Evolutionary conservation across 345 rosid genomes (phyloP).

Genomic region (Pelargonium nanum): DNA sequence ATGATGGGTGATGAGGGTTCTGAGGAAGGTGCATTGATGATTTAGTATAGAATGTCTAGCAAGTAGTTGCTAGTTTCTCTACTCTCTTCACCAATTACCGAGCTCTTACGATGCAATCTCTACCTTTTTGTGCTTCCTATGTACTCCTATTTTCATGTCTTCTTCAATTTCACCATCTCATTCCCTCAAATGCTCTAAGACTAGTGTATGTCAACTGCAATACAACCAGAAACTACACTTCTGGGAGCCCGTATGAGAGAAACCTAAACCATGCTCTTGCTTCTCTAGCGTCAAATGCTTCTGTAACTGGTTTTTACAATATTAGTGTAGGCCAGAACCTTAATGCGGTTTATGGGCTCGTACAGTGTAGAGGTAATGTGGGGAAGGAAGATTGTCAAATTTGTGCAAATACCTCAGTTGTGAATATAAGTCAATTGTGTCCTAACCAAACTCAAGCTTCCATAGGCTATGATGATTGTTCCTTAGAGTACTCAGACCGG

Average conservation of each 20-base stretch:
- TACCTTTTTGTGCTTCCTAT: too few species aligned
- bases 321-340: constrained; percentile 9
- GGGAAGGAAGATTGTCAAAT: constrained; percentile 18
- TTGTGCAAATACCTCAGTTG: constrained; percentile 10
- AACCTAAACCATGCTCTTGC: constrained; percentile 15
- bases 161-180: too few species aligned
- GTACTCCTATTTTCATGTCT: too few species aligned
- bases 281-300: constrained; percentile 21
- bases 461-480: constrained; percentile 13
- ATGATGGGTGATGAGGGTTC: too few species aligned
- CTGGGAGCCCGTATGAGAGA: constrained; percentile 13
- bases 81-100: too few species aligned
- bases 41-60: too few species aligned
- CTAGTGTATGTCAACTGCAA: constrained; percentile 5
- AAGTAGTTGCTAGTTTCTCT: too few species aligned
- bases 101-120: too few species aligned
- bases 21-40: too few species aligned
- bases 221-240: constrained; percentile 14
- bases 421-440: constrained; percentile 13
- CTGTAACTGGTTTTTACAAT: constrained; percentile 11
- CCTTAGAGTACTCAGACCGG: constrained; percentile 16
- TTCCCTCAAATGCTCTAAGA: too few species aligned
- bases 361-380: constrained; percentile 19
- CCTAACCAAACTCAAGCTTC: constrained; percentile 21
- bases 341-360: constrained; percentile 15